A percentile compares a stretch with the other conserved stretches of the same genome.
Evolutionary conservation across 129 eudicot genomes (phyloP).

Genomic region (Flaveria brownii): DNA sequence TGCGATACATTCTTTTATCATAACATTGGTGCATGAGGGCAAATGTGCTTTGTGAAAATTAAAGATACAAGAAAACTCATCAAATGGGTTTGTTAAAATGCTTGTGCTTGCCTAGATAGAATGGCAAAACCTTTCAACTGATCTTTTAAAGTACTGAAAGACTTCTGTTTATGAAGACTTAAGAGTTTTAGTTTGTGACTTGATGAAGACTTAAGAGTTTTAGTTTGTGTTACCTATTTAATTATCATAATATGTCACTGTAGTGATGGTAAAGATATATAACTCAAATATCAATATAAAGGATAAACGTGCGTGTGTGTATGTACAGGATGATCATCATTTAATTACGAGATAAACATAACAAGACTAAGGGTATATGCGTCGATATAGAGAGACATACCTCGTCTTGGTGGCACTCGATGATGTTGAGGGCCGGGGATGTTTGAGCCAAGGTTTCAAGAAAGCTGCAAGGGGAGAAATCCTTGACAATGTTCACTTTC

Average conservation of each 20-base stretch:
- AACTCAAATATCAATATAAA: background rate
- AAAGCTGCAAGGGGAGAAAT: slow-evolving; percentile 38
- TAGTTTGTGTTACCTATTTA: too few species aligned
- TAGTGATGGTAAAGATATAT: too few species aligned
- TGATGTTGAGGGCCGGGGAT: slow-evolving; percentile 58
- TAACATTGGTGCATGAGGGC: background rate
- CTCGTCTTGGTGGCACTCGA: slow-evolving; percentile 91
- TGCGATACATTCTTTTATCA: background rate
- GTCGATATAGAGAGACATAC: slow-evolving; percentile 23
- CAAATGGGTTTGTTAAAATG: background rate
- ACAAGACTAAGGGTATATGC: too few species aligned
- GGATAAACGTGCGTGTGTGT: background rate
- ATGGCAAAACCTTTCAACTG: background rate
- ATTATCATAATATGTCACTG: too few species aligned
- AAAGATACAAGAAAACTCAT: background rate
- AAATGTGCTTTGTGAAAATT: background rate
- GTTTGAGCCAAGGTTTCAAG: slow-evolving; percentile 33
- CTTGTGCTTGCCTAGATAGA: background rate
- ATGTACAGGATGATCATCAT: background rate
- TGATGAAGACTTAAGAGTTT: too few species aligned
- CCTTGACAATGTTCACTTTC: slow-evolving; percentile 48
- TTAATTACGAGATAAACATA: too few species aligned
- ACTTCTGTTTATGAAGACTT: background rate
- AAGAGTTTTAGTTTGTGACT: too few species aligned
- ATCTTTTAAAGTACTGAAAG: background rate